Evolutionary conservation across 495 filamentous ascomycete species (phyloP), one percentile per base, ranked within the genome.

Genomic region (Penicillium roqueforti): DNA sequence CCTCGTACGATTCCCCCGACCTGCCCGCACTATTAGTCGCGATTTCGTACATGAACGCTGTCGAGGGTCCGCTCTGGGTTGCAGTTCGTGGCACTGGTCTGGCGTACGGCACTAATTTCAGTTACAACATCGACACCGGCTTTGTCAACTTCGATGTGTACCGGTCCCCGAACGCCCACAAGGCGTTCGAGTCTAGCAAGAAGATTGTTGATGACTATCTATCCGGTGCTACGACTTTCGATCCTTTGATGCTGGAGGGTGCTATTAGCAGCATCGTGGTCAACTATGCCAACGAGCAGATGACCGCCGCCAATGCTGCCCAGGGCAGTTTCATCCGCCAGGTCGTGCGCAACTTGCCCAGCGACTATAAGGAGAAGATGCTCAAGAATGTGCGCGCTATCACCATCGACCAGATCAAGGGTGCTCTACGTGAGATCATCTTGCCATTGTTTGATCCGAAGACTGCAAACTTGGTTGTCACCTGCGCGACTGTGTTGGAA

Each of bases 41-140:
- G 1, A 80, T 87, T 28, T 81, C 91, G 10, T 97, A 96, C 68
- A 86, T 99, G 55, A 92, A 96, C 58, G 84, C 90, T 0, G 87
- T 93, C 16, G 95, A 97, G 72, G 93, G 93, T 2, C 95, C 93
- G 5, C 81, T 98, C 20, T 97, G 92, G 91, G 84, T 84, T 54
- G 89, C 89, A 3, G 85, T 96, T 46, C 91, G 93, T 36, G 93
- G 93, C 38, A 91, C 85, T 42, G 95, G 93, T 25, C 79, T 97
- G 25, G 93, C 92, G 1, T 99, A 99, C 66, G 89, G 90, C 14
- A 85, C 86, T 9, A 79, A 74, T 57, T 95, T 97, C 63, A 76
- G 72, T 13, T 83, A 84, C 53, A 84, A 88, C 57, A 73, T 88
- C 37, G 88, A 93, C 53, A 83, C 81, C 8, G 92, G 95, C 25